These are phyloP conservation scores for Lasiosphaeria ovina DNA, from an alignment of 495 filamentous ascomycete species.

Conservation along the genomic window DNA sequence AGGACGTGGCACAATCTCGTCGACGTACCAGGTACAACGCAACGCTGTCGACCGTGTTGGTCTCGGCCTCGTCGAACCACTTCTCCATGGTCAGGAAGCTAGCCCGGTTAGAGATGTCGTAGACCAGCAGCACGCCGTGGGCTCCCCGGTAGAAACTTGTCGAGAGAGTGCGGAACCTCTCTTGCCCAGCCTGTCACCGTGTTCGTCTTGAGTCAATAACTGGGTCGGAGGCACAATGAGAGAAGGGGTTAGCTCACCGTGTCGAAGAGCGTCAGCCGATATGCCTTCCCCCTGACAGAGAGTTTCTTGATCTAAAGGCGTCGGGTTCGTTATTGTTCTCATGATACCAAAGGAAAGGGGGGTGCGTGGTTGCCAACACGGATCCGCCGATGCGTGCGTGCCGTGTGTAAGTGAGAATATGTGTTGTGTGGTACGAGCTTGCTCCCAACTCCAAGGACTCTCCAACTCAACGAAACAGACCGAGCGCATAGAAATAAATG, in stretches of 20 bases:
- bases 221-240: neutral
- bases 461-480: no score
- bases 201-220: no score
- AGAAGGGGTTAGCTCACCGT: constrained; percentile 39
- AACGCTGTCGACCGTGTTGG: constrained; percentile 51
- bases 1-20: no score
- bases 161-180: constrained; percentile 60
- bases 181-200: constrained; percentile 46
- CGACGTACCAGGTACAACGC: constrained; percentile 50
- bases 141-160: constrained; percentile 61
- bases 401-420: no score
- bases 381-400: no score
- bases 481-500: no score
- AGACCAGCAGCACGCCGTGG: constrained; percentile 59
- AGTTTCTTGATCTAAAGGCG: constrained; percentile 42
- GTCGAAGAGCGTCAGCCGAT: constrained; percentile 58
- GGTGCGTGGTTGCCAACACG: neutral
- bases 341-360: neutral
- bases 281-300: constrained; percentile 51
- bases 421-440: no score
- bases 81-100: constrained; percentile 56
- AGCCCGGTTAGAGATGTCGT: constrained; percentile 56
- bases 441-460: no score
- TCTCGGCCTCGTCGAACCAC: constrained; percentile 59
- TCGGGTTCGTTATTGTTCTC: neutral